Base-by-base conservation (phyloP, 108 stramenopile genomes). In the Fistulifera pelliculosa region DNA sequence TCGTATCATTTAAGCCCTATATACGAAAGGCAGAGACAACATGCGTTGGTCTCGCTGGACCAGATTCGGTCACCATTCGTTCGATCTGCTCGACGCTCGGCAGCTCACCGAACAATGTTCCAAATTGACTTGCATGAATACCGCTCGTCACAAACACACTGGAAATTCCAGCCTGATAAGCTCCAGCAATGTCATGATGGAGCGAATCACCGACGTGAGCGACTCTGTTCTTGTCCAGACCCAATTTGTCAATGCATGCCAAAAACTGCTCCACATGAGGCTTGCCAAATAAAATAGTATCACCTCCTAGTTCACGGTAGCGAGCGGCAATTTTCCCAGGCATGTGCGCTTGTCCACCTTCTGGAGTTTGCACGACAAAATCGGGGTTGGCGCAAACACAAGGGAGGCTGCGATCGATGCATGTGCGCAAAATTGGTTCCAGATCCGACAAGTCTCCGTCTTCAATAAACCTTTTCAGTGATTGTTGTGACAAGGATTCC, bases 201-300 rank as follows among this genome's bases (percentile, higher is more conserved):
- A 94, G 65, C 19, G 86, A 88, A 69, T 94, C 94, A 0, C 90
- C 94, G 8, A 94, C 88, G 49, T 90, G 83, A 2, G 73, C 78
- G 0, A 85, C 75, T 24, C 44, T 38, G 7, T 53, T 38, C 2
- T 25, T 44, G 2, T 45, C 21, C 25, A 86, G 42, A 27, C 61
- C 65, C 40, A 84, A 49, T 22, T 65, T 56, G 12, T 52, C 47
- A 8, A 85, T 40, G 45, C 82, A 83, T 19, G 80, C 74, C 27
- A 71, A 55, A 48, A 92, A 92, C 45, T 81, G 80, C 41, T 64
- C 60, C 31, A 44, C 54, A 54, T 77, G 57, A 16, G 90, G 90
- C 54, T 92, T 92, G 13, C 90, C 90, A 71, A 83, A 92, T 2
- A 49, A 18, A 2, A 54, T 56, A 21, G 28, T 39, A 2, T 62